phyloP scores from a whole-genome alignment of 345 rosid genomes.

The Cardamine chenopodiifolia region DNA sequence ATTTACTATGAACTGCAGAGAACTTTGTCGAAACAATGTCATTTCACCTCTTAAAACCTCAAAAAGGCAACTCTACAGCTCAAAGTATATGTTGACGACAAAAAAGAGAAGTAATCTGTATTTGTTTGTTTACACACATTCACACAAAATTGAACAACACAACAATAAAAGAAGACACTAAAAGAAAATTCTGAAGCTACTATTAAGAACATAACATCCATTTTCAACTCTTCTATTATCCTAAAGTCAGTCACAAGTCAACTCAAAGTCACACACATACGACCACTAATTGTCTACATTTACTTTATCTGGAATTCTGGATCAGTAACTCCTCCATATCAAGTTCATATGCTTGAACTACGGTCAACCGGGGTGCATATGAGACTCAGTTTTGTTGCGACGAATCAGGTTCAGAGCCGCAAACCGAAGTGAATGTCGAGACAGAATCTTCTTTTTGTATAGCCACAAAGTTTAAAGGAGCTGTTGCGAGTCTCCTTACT shows the following conservation, averaged over 20 bases:
- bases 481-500: constrained; percentile 27
- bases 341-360: too few species aligned
- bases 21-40: background rate
- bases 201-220: constrained; percentile 23
- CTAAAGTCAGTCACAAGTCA: constrained; percentile 32
- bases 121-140: background rate
- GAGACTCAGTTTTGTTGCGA: constrained; percentile 47
- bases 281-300: constrained; percentile 14
- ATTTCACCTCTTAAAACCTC: background rate
- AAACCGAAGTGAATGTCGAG: constrained; percentile 70
- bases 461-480: constrained; percentile 78
- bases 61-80: background rate
- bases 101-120: constrained; percentile 6
- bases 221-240: constrained; percentile 21
- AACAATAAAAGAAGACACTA: background rate
- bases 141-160: constrained; percentile 13
- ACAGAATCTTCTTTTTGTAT: constrained; percentile 77
- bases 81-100: too few species aligned
- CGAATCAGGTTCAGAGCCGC: constrained; percentile 76
- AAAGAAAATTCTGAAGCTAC: constrained; percentile 11
- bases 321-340: constrained; percentile 1
- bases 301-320: constrained; percentile 11
- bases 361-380: too few species aligned
- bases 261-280: constrained; percentile 34
- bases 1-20: background rate